Conservation (phyloP, 176 grass and related monocot genomes). For the Oryza nivara region DNA sequence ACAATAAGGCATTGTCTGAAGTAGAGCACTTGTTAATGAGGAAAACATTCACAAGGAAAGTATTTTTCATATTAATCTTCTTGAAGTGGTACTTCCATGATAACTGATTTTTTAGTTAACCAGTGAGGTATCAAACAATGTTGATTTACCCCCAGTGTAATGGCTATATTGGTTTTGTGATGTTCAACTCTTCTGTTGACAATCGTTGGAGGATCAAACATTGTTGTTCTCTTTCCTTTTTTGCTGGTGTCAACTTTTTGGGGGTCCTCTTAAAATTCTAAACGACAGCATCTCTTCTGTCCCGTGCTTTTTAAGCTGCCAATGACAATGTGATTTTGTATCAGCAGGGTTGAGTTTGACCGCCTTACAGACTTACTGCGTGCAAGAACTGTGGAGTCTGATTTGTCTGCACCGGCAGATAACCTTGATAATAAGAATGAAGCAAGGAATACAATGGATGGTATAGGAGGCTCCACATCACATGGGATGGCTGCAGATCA, state of each 20-base stretch:
- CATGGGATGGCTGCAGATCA: constrained; percentile 33
- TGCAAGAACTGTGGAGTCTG: constrained; percentile 61
- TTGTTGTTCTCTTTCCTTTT: constrained; percentile 10
- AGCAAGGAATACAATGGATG: constrained; percentile 25
- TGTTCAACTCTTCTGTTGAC: constrained; percentile 5
- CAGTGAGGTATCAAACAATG: background rate
- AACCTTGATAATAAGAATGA: constrained; percentile 31
- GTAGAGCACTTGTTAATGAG: constrained; percentile 58
- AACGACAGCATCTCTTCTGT: background rate
- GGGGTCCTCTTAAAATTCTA: background rate
- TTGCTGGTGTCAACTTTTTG: background rate
- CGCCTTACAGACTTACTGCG: constrained; percentile 66
- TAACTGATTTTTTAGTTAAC: background rate
- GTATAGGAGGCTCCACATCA: constrained; percentile 36
- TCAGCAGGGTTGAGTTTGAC: constrained; percentile 67
- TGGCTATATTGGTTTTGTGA: constrained; percentile 19
- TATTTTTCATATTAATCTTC: constrained; percentile 21
- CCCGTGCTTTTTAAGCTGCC: constrained; percentile 10
- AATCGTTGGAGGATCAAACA: background rate
- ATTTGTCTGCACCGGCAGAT: constrained; percentile 32
- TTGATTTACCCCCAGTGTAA: background rate
- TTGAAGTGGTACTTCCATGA: constrained; percentile 9
- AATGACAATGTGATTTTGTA: constrained; percentile 20
- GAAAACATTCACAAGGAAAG: constrained; percentile 58
- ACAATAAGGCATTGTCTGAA: constrained; percentile 55